Base-by-base conservation (phyloP, 495 filamentous ascomycete genomes). In the Antarctomyces pellizariae region DNA sequence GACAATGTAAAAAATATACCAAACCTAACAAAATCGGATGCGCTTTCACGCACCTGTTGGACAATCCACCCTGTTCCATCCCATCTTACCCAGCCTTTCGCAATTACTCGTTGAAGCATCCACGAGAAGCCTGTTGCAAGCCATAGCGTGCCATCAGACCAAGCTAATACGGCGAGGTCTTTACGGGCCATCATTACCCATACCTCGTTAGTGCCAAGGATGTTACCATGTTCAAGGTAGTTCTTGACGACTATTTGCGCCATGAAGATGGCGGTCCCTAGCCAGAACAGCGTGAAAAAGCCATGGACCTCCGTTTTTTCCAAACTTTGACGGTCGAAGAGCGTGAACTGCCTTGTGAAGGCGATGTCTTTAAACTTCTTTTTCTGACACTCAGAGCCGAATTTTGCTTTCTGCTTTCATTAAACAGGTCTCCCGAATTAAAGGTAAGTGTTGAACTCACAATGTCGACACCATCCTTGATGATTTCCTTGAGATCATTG, bases 231-330 rank as follows among this genome's bases (percentile, higher is more conserved):
- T 11, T 43, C 41, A 22, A 55, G 51, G 49, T 59, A 78, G 39
- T 77, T 78, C 18, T 67, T 61, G 28, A 63, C 65, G 5, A 53
- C 64, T 17, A 72, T 52, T 40, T 64, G 63, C 21, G 75, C 31
- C 16, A 75, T 52, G 36, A 71, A 50, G 25, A 77, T 42, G 13
- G 53, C 53, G 32, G 75, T 63, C 2, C 54, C 54, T 25, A 80
- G 56, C 61, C 74, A 80, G 46, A 79, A 77, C 3, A 80, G 56
- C 1, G 67, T 72, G 35, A 74, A 79, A 46, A 80, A 79, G 16
- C 74, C 74, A 37, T 73, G 63, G 34, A 77, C 79, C 9, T 62
- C 54, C 7, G 54, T 50, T 7, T 53, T 55, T 1, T 44, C 43
- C 4, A 55, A 52, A 45, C 75, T 75, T 32, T 67, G 64, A 7